These are phyloP conservation scores for Pholiota microspora DNA, from an alignment of 768 basidiomycete species.

Conservation along the genomic window DNA sequence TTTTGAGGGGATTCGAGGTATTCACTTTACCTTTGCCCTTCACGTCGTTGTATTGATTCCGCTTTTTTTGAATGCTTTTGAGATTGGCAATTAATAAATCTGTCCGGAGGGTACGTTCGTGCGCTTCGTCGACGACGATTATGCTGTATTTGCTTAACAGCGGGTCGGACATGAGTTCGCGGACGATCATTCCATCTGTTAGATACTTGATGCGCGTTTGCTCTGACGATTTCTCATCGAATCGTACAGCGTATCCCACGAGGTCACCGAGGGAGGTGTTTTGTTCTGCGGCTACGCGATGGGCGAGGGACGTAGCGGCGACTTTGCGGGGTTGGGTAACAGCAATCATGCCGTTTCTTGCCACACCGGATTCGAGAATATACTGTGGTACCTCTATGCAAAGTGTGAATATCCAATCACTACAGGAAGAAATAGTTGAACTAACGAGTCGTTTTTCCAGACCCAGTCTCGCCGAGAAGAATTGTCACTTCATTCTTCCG, in stretches of 20 bases:
- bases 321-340: constrained; percentile 95
- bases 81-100: constrained; percentile 91
- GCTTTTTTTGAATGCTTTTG: constrained; percentile 70
- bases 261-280: constrained; percentile 65
- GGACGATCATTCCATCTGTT: constrained; percentile 97
- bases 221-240: constrained; percentile 75
- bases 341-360: constrained; percentile 73
- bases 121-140: constrained; percentile 94
- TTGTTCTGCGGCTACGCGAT: constrained; percentile 86
- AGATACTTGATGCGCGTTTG: constrained; percentile 92
- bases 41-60: constrained; percentile 44
- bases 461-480: constrained; percentile 95
- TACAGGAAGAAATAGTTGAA: constrained; percentile 17
- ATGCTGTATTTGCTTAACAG: constrained; percentile 80
- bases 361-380: constrained; percentile 78
- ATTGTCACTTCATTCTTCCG: constrained; percentile 79
- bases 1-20: constrained; percentile 70
- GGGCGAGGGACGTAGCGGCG: constrained; percentile 92
- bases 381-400: constrained; percentile 92
- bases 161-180: constrained; percentile 83
- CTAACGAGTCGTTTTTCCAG: constrained; percentile 97
- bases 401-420: constrained; percentile 1
- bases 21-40: constrained; percentile 47
- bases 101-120: constrained; percentile 92
- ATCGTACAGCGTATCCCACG: constrained; percentile 95